Conservation (phyloP, 495 filamentous ascomycete genomes). For the Apodospora peruviana region DNA sequence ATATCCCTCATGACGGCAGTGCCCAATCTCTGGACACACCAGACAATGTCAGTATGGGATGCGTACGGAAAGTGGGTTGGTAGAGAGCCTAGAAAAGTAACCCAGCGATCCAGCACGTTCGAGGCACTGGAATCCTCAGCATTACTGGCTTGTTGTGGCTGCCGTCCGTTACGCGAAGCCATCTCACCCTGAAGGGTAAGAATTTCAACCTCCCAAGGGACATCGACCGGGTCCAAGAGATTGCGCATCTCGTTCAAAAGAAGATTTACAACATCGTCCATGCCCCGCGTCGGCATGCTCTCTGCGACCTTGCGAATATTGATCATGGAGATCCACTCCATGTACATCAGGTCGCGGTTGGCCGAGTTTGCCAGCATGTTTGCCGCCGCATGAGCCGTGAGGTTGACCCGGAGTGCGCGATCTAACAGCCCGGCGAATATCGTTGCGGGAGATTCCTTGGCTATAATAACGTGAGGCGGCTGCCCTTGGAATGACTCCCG, state of each 20-base stretch:
- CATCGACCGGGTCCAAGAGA: conserved; percentile 58
- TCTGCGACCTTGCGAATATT: conserved; percentile 65
- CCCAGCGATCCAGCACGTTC: conserved; percentile 80
- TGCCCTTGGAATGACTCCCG: conserved; percentile 72
- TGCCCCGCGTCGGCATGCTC: conserved; percentile 52
- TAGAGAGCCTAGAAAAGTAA: conserved; percentile 70
- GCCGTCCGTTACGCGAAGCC: conserved; percentile 35
- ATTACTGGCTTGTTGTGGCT: conserved; percentile 12
- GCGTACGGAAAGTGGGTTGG: conserved; percentile 69
- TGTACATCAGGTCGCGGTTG: conserved; percentile 85
- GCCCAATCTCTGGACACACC: conserved; percentile 62
- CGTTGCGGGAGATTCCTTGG: conserved; percentile 80
- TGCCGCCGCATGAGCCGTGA: conserved; percentile 78
- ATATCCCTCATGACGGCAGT: conserved; percentile 70
- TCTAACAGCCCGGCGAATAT: conserved; percentile 82
- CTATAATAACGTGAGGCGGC: conserved; percentile 74
- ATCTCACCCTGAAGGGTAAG: conserved; percentile 50
- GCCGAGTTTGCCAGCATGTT: conserved; percentile 67
- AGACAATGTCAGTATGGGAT: conserved; percentile 59
- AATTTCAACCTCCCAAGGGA: conserved; percentile 50
- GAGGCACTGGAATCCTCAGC: conserved; percentile 27
- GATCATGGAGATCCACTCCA: conserved; percentile 80
- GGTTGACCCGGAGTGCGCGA: conserved; percentile 82
- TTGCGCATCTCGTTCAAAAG: conserved; percentile 68
- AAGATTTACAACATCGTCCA: conserved; percentile 64